Percentiles rank a stretch among this genome's conserved stretches.
Conservation (phyloP, 805 yeast species). For the Sugiyamaella marilandica region DNA sequence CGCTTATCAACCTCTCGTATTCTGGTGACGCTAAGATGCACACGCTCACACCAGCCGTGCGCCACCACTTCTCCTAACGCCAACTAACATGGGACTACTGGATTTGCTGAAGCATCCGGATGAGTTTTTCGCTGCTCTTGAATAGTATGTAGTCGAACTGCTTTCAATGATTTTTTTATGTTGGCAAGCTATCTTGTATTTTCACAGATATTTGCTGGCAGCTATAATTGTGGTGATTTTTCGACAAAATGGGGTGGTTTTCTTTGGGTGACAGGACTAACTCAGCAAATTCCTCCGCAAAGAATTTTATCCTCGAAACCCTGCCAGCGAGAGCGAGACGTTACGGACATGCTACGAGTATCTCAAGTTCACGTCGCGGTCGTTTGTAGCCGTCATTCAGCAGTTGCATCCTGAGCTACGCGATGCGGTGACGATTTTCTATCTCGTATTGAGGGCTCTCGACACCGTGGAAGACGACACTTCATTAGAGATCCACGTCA, state of each 20-base stretch:
- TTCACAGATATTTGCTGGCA: background rate
- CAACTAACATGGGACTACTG: conserved; percentile 13
- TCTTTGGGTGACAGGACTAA: background rate
- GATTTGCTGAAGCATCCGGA: conserved; percentile 64
- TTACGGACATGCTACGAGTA: conserved; percentile 63
- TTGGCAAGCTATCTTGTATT: background rate
- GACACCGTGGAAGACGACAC: conserved; percentile 97
- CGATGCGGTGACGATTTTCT: conserved; percentile 71
- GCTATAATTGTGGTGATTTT: too few relatives aligned
- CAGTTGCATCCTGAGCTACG: conserved; percentile 89
- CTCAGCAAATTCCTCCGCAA: conserved; percentile 47
- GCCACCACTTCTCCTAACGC: background rate
- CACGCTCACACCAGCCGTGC: background rate
- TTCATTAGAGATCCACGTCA: conserved; percentile 66
- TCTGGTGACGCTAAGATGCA: background rate
- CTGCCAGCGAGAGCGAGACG: conserved; percentile 38
- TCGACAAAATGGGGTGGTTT: background rate
- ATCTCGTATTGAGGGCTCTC: conserved; percentile 79
- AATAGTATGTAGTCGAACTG: conserved; percentile 41
- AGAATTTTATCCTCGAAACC: conserved; percentile 47
- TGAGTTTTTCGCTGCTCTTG: conserved; percentile 65
- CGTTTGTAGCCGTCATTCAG: conserved; percentile 89
- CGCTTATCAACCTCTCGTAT: background rate
- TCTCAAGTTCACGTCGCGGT: conserved; percentile 70
- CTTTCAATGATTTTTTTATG: background rate